A percentile compares a stretch with the other conserved stretches of the same genome.
phyloP scores from a whole-genome alignment of 176 grass and related monocot genomes.

The Echinochloa phyllopogon region DNA sequence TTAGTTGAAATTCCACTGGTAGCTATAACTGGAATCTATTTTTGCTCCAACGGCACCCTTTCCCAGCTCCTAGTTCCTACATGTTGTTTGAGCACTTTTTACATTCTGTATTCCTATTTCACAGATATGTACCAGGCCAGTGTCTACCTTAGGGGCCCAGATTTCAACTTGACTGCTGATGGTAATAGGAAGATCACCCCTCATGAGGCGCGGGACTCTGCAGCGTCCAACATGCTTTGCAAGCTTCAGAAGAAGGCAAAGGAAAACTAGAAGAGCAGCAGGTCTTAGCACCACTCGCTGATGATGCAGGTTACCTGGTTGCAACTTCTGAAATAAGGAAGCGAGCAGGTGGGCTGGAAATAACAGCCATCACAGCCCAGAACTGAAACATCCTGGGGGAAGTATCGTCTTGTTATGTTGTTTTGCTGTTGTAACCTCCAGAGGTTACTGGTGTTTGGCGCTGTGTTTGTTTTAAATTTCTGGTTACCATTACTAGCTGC shows the following conservation, averaged over 20 bases:
- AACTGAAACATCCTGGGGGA: not conserved
- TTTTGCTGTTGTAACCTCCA: conserved; percentile 14
- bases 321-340: not conserved
- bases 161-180: conserved; percentile 32
- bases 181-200: conserved; percentile 34
- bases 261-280: conserved; percentile 9
- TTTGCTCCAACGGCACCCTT: not conserved
- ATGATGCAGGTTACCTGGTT: not conserved
- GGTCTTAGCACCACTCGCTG: not conserved
- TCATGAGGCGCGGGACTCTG: conserved; percentile 42
- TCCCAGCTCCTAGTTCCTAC: not conserved
- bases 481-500: conserved; percentile 13
- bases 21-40: not conserved
- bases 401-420: not conserved
- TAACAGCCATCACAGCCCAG: not conserved
- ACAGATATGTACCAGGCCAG: conserved; percentile 47
- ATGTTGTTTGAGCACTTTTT: not conserved
- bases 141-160: conserved; percentile 35
- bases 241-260: conserved; percentile 36
- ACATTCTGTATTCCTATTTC: conserved; percentile 22
- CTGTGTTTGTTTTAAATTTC: conserved; percentile 5
- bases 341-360: not conserved
- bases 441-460: not conserved
- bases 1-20: not conserved
- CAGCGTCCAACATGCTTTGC: conserved; percentile 43